Base-by-base conservation (phyloP, 2,329 filamentous ascomycete species). In the Penicillium sclerotigenum region DNA sequence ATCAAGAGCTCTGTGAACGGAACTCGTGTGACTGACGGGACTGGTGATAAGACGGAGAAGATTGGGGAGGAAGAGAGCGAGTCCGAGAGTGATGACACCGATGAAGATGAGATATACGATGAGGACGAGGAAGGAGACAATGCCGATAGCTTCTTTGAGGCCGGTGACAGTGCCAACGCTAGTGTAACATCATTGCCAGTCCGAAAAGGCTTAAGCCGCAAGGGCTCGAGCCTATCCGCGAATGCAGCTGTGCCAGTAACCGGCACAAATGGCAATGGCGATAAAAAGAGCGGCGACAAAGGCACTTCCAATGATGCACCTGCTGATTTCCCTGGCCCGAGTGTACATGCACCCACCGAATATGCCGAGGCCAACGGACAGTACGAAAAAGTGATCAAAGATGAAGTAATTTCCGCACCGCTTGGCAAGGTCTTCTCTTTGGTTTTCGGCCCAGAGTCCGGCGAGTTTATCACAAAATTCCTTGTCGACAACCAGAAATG, bases 1-100 rank as follows among this genome's bases (percentile, higher is more conserved):
- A 77, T 99, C 29, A 90, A 91, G 72, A 96, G 91, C 70, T 95
- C 91, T 4, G 79, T 96, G 3, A 97, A 97, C 60, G 93, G 94
- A 3, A 90, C 95, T 11, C 83, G 85, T 13, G 80, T 97, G 3
- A 89, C 92, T 61, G 87, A 90, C 59, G 87, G 90, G 6, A 86
- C 83, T 4, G 91, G 91, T 22, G 92, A 97, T 73, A 96, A 94
- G 77, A 96, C 91, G 0, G 92, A 95, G 67, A 94, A 96, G 73
- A 76, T 79, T 57, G 73, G 73, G 34, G 89, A 85, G 54, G 72
- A 72, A 22, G 88, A 86, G 29, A 88, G 84, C 61, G 89, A 90
- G 4, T 87, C 88, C 8, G 89, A 87, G 38, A 85, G 83, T 41
- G 90, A 91, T 46, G 89, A 90, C 60, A 87, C 89, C 42, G 87